Base-by-base conservation (phyloP, 306 rosid species). In the Pachyrhizus erosus region DNA sequence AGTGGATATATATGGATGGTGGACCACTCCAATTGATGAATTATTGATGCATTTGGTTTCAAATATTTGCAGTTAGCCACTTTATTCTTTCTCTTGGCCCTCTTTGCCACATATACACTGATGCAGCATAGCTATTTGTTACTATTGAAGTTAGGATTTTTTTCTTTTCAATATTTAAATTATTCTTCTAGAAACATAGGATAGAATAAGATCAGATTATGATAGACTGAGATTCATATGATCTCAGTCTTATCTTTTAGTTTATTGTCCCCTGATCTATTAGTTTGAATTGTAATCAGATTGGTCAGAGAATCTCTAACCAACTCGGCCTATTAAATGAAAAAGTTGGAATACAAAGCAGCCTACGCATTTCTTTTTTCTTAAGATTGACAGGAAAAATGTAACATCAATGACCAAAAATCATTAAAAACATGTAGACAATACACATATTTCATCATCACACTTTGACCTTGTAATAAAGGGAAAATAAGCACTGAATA, bases 11-110 rank as follows among this genome's bases (percentile, higher is more conserved):
- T 7, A 45, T 60, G 29, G 84, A 60, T 21, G 14, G 72, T n/a
- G 31, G 26, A 48, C 31, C 29, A 79, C 78, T 20, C 64, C 78
- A 80, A 54, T 27, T 55, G 69, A 39, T 55, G 46, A 74, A 37
- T 67, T 51, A 34, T n/a, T 26, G 46, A 69, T 70, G 71, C 60
- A 23, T 5, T 3, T 45, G 52, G 29, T 71, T 80, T 60, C 84
- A 71, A 70, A 43, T 55, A 70, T 23, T 69, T 79, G 6, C 18
- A 6, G 55, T 23, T 24, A 0, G 0, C 58, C 46, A 70, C 23
- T 40, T 27, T 11, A n/a, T 40, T 67, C 12, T 69, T 69, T 75
- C 34, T 67, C 18, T 24, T 5, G 27, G 13, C 76, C 55, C 79
- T 27, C 42, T 52, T 79, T 79, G 76, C 46, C 61, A 70, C 21